A percentile compares a stretch with the other conserved stretches of the same genome.
phyloP scores from a whole-genome alignment of 2,329 filamentous ascomycete genomes.

The Talaromyces marneffei region DNA sequence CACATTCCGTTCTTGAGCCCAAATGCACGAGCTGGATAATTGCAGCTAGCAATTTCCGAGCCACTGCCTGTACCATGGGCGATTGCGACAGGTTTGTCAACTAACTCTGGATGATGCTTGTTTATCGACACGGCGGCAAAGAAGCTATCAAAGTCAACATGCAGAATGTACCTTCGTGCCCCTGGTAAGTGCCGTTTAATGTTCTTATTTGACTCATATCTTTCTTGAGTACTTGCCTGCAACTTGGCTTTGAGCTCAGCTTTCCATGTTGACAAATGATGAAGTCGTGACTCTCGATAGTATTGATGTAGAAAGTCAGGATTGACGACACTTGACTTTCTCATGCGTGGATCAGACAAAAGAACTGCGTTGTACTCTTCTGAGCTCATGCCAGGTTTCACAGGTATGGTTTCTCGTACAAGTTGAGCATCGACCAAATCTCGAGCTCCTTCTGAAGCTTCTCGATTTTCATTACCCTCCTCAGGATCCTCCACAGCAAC shows the following conservation, averaged over 20 bases:
- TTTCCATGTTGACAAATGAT: slow-evolving; percentile 96
- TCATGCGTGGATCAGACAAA: slow-evolving; percentile 74
- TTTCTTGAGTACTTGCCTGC: slow-evolving; percentile 72
- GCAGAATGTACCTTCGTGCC: slow-evolving; percentile 74
- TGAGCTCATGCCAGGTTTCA: slow-evolving; percentile 59
- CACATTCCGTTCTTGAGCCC: slow-evolving; percentile 98
- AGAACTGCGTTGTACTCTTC: slow-evolving; percentile 89
- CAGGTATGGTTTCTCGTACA: slow-evolving; percentile 19
- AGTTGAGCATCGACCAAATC: neutral
- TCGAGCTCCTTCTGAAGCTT: neutral
- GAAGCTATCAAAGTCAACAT: slow-evolving; percentile 98
- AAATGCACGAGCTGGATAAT: slow-evolving; percentile 80
- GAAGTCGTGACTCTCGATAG: slow-evolving; percentile 88
- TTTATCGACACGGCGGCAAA: slow-evolving; percentile 90
- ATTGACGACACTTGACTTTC: slow-evolving; percentile 85
- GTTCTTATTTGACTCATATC: slow-evolving; percentile 42
- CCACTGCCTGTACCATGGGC: slow-evolving; percentile 79
- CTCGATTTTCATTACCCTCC: neutral
- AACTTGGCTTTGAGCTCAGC: slow-evolving; percentile 85
- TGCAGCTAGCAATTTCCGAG: slow-evolving; percentile 96
- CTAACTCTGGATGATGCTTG: slow-evolving; percentile 65
- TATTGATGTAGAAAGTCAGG: slow-evolving; percentile 91
- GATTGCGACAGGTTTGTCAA: slow-evolving; percentile 76
- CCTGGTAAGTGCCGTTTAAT: slow-evolving; percentile 55
- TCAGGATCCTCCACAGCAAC: neutral